Conservation (phyloP, 2,329 filamentous ascomycete species). For the Fusarium pilosicola region DNA sequence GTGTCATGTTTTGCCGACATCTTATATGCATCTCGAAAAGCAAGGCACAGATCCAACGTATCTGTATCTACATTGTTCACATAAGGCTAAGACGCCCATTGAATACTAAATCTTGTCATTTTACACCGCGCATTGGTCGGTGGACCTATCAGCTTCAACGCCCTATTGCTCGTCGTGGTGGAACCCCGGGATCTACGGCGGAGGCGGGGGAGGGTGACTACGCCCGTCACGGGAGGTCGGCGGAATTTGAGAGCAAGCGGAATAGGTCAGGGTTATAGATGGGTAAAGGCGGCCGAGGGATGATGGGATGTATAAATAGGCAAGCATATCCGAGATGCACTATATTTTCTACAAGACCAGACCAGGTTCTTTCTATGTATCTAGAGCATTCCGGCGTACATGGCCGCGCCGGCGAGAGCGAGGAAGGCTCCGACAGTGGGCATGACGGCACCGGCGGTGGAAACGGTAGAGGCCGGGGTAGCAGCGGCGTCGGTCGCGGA, state of each 20-base stretch:
- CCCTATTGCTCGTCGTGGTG: conserved; percentile 41
- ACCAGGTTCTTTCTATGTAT: neutral
- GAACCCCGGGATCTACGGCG: conserved; percentile 35
- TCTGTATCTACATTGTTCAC: neutral
- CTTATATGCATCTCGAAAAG: conserved; percentile 19
- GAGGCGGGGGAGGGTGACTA: conserved; percentile 22
- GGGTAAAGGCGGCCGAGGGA: conserved; percentile 30
- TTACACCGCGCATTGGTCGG: conserved; percentile 25
- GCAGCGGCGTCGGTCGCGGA: conserved; percentile 30
- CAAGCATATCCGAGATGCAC: neutral
- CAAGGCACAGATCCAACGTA: conserved; percentile 3
- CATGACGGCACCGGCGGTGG: conserved; percentile 39
- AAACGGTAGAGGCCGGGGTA: conserved; percentile 26
- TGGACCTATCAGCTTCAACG: conserved; percentile 35
- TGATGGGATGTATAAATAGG: neutral
- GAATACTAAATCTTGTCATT: conserved; percentile 34
- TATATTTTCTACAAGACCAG: neutral
- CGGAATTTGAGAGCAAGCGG: conserved; percentile 19
- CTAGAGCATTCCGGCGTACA: conserved; percentile 44
- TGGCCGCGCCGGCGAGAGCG: conserved; percentile 45
- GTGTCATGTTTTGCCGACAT: neutral
- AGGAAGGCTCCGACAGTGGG: conserved; percentile 42
- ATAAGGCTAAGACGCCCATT: conserved; percentile 28
- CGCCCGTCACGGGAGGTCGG: conserved; percentile 29
- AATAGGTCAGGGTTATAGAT: conserved; percentile 14